These are phyloP conservation scores for Pyricularia grisea DNA, from an alignment of 2,329 filamentous ascomycete species.

Conservation along the genomic window DNA sequence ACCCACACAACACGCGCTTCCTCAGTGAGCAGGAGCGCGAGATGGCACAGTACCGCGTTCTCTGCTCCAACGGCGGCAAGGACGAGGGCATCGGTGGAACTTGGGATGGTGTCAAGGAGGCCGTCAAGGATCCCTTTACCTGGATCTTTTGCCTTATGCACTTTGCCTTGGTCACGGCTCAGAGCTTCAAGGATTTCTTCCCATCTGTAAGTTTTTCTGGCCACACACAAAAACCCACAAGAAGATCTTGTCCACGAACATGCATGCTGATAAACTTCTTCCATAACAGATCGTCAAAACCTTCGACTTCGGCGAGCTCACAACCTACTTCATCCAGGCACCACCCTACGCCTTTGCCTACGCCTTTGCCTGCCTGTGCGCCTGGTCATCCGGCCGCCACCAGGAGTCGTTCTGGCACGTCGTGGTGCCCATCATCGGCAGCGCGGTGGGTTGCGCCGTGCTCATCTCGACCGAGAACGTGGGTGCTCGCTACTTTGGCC, in stretches of 20 bases:
- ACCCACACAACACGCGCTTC: constrained; percentile 29
- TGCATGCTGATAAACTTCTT: background rate
- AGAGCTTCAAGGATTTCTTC: constrained; percentile 1
- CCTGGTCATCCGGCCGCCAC: background rate
- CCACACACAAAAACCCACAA: background rate
- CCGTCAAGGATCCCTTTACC: constrained; percentile 1
- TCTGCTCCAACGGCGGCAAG: background rate
- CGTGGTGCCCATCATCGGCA: background rate
- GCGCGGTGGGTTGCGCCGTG: background rate
- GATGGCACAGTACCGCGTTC: constrained; percentile 27
- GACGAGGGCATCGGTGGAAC: constrained; percentile 2
- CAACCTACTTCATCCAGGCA: background rate
- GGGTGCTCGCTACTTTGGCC: background rate
- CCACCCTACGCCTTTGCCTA: background rate
- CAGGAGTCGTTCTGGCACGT: constrained; percentile 1
- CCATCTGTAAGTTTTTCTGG: background rate
- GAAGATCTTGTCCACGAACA: no score
- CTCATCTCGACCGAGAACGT: constrained; percentile 1
- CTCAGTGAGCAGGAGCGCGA: constrained; percentile 45
- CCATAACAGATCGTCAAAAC: background rate
- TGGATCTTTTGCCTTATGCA: constrained; percentile 3
- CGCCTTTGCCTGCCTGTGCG: background rate
- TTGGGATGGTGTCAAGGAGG: constrained; percentile 1
- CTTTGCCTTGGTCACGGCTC: background rate
- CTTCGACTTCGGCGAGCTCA: background rate